Percentiles rank a stretch among this genome's conserved stretches.
Conservation (phyloP, 2,329 filamentous ascomycete genomes). For the Diaporthe sp. region DNA sequence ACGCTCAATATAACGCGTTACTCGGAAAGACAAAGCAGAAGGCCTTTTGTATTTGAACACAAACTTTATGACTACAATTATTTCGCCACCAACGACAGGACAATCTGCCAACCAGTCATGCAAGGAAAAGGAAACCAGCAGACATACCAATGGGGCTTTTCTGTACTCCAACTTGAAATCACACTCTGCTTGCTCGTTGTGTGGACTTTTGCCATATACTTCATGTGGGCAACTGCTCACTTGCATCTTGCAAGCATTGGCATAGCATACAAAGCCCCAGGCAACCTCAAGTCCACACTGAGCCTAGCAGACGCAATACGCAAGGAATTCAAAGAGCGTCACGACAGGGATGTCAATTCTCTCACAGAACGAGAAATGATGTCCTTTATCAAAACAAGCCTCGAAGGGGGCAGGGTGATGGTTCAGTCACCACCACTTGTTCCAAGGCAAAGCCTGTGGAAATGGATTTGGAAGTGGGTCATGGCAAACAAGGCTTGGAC, state of each 20-base stretch:
- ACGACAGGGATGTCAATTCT: neutral
- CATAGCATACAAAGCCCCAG: neutral
- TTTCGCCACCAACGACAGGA: neutral
- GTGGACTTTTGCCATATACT: too few relatives aligned
- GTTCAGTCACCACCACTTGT: neutral
- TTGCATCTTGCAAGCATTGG: neutral
- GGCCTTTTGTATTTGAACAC: neutral
- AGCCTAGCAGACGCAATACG: neutral
- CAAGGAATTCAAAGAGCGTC: neutral
- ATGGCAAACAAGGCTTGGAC: neutral
- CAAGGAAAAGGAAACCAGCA: neutral
- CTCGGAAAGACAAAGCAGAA: neutral
- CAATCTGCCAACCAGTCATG: neutral
- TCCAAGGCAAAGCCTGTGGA: neutral
- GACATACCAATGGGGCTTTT: constrained; percentile 4
- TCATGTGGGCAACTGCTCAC: neutral
- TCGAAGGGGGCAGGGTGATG: neutral
- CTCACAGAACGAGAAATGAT: neutral
- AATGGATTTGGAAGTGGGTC: neutral
- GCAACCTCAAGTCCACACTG: neutral
- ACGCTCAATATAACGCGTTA: neutral
- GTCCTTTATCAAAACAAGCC: neutral
- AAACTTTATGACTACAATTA: neutral
- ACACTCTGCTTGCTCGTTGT: neutral
- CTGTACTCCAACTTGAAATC: neutral